Evolutionary conservation across 768 basidiomycete species (phyloP).

Genomic region (Lyophyllum semitale): DNA sequence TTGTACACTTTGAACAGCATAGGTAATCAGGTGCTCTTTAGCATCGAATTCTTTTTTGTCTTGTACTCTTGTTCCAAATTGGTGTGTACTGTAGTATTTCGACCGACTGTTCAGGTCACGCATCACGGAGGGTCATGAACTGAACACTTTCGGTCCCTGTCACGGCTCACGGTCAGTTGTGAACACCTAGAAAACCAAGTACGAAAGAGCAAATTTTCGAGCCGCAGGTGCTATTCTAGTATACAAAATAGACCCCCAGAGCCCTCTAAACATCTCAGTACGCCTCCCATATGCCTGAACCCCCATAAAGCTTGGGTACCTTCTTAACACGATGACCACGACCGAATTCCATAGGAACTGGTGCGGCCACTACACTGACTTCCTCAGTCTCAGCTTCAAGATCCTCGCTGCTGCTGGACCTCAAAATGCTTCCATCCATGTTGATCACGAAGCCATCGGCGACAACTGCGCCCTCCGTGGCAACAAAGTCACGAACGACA

Average conservation of each 20-base stretch:
- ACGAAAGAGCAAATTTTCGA: neutral
- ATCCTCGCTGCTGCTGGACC: neutral
- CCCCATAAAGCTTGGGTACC: neutral
- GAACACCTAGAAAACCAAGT: neutral
- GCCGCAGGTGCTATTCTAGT: neutral
- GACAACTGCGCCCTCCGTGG: neutral
- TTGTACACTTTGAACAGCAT: no score
- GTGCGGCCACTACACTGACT: neutral
- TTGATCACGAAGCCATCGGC: neutral
- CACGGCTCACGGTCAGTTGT: neutral
- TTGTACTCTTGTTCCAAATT: no score
- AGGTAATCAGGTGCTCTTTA: no score
- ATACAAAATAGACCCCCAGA: neutral
- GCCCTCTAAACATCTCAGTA: neutral
- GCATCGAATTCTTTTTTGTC: no score
- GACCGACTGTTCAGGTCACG: slow-evolving; percentile 1
- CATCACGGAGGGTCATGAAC: slow-evolving; percentile 1
- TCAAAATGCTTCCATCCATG: neutral
- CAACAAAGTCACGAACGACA: neutral
- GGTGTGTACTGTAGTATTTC: neutral
- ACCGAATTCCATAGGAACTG: neutral
- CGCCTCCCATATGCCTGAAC: neutral
- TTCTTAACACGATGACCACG: neutral
- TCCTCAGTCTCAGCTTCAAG: neutral
- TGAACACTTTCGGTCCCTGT: slow-evolving; percentile 3